Evolutionary conservation across 2,329 filamentous ascomycete genomes (phyloP), one percentile per base, ranked within the genome.

Genomic region (Plectosphaerella plurivora): DNA sequence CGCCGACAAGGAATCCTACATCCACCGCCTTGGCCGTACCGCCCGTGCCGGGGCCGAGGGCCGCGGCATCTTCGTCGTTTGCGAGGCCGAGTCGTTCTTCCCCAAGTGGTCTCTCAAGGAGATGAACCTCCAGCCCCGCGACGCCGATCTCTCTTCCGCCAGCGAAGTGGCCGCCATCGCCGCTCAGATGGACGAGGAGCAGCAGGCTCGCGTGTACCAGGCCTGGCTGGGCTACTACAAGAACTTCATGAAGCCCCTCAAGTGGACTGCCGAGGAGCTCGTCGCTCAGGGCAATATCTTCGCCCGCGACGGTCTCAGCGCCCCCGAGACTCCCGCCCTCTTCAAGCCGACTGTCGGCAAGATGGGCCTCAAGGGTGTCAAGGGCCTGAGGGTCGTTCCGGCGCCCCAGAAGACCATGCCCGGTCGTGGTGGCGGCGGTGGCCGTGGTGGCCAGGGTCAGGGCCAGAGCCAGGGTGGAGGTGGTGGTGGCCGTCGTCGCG

Each of bases 11-110:
- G 81, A 87, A 63, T 79, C 81, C 47, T 88, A 88, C 68, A 81
- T 88, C 53, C 85, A 88, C 64, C 82, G 84, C 42, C 73, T 88
- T 12, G 84, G 85, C 50, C 83, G 84, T 46, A 88, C 85, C 3
- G 84, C 79, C 5, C 82, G 85, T 51, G 82, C 82, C n/a, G 79
- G 80, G 47, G 84, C 83, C 50, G 75, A 78, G 33, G 83, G 85
- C 45, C 78, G 83, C 47, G 85, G 83, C 37, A 81, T 84, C 64
- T 70, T 87, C 33, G 69, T 88, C 48, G 64, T 86, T 24, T 71
- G 78, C 33, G 65, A 76, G 3, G 63, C 68, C 3, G 84, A 88
- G 60, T 58, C 68, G 0, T 70, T 70, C 56, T 82, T 83, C 62
- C 68, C 76, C 1, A 68, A 68, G 37, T 77, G 70, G 60, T 74